Base-by-base conservation (phyloP, 1,284 basidiomycete species). In the Schizophyllum amplum region DNA sequence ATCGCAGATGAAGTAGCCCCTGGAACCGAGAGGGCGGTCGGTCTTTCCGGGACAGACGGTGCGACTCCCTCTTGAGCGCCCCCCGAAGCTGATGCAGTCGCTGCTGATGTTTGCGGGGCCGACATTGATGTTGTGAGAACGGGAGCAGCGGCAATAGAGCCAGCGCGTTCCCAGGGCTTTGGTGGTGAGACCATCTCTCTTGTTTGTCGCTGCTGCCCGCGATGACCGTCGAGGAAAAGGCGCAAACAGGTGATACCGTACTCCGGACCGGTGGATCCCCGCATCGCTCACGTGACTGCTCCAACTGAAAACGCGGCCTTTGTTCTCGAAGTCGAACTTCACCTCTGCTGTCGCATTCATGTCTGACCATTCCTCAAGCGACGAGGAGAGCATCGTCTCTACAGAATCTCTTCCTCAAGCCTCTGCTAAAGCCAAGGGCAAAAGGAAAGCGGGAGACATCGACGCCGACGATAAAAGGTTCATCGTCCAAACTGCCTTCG, bases 121-220 rank as follows among this genome's bases (percentile, higher is more conserved):
- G 68, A 21, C 24, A 68, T 53, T 53, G 67, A 50, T 20, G 66
- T 46, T 4, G 66, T 23, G 15, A 67, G 48, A 7, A 66, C 24
- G 42, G 68, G 24, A 1, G 68, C 33, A 9, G 70, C 61, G 13
- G 76, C 69, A 23, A 70, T 66, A 33, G 73, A 72, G 42, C 81
- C 80, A 47, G 70, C 75, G 62, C 82, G 78, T 69, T 92, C 90
- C 90, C 90, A 92, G 63, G 90, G 90, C 69, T 92, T 92, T 69
- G 88, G 90, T 56, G 90, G 90, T 23, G 90, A 90, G 27, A 79
- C 82, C 86, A 89, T 90, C 13, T 9, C 33, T 42, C 13, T 42
- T 17, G 33, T 42, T n/a, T 17, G 27, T 33, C 27, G 33, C 17
- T 17, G 33, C 17, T 17, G 11, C 13, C 7, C 13, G 13, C 33